phyloP scores from a whole-genome alignment of 176 grass and related monocot genomes.

The Musa itinerans region DNA sequence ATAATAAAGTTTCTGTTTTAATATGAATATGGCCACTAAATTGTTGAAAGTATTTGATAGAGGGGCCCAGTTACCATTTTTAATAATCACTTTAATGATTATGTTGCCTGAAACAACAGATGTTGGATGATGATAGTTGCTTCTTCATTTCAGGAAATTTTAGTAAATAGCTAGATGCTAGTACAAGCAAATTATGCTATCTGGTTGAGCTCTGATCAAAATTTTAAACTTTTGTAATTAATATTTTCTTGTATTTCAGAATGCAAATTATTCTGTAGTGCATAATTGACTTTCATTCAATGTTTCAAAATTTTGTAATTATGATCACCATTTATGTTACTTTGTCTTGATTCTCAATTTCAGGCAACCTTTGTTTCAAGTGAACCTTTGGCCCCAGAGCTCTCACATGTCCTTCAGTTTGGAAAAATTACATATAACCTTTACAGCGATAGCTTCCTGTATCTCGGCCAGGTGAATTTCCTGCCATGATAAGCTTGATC shows the following conservation, averaged over 20 bases:
- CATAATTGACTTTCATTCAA: neutral
- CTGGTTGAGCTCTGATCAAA: no score
- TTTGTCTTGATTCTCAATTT: neutral
- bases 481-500: neutral
- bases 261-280: neutral
- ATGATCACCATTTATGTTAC: neutral
- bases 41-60: neutral
- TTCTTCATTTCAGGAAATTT: neutral
- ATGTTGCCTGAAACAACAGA: neutral
- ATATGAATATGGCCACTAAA: neutral
- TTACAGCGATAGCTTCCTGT: constrained; percentile 81
- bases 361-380: constrained; percentile 63
- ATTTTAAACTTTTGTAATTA: no score
- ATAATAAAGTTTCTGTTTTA: no score
- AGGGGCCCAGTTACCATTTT: neutral
- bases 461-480: constrained; percentile 74
- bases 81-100: neutral
- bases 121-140: neutral
- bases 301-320: neutral
- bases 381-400: constrained; percentile 48
- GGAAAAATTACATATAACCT: constrained; percentile 64
- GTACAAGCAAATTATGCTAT: no score
- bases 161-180: neutral
- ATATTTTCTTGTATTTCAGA: neutral
- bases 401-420: constrained; percentile 52